Percentiles rank a stretch among this genome's conserved stretches.
These are phyloP conservation scores for Candida ortonii DNA, from an alignment of 805 yeast genomes.

Conservation along the genomic window DNA sequence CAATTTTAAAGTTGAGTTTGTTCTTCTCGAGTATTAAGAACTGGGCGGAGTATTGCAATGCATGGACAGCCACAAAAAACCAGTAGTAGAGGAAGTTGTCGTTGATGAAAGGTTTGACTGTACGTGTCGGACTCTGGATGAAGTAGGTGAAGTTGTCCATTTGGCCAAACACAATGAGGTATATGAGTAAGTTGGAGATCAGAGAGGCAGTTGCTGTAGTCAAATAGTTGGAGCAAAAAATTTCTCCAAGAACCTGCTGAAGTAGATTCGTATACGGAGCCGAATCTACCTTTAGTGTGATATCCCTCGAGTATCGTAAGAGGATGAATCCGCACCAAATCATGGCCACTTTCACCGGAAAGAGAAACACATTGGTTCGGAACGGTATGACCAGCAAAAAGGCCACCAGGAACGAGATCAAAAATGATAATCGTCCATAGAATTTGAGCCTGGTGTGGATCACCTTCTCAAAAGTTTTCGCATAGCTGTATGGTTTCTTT, in stretches of 20 bases:
- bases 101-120: slow-evolving; percentile 40
- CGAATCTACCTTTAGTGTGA: slow-evolving; percentile 26
- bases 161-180: slow-evolving; percentile 22
- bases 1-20: slow-evolving; percentile 46
- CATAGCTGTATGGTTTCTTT: slow-evolving; percentile 23
- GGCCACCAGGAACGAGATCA: slow-evolving; percentile 21
- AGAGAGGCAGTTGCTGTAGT: slow-evolving; percentile 21
- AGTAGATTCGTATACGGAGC: slow-evolving; percentile 22
- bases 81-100: slow-evolving; percentile 48
- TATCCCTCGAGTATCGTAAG: slow-evolving; percentile 29
- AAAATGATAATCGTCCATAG: slow-evolving; percentile 27
- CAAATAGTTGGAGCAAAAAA: slow-evolving; percentile 24
- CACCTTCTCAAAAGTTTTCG: slow-evolving; percentile 24
- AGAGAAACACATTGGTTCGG: slow-evolving; percentile 17
- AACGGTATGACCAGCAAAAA: slow-evolving; percentile 23
- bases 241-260: slow-evolving; percentile 26
- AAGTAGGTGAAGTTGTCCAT: slow-evolving; percentile 24
- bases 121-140: slow-evolving; percentile 35
- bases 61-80: slow-evolving; percentile 41
- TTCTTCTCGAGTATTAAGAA: slow-evolving; percentile 55
- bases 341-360: slow-evolving; percentile 26
- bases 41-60: slow-evolving; percentile 46
- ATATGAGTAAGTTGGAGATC: slow-evolving; percentile 22
- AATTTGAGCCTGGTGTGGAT: slow-evolving; percentile 27
- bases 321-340: slow-evolving; percentile 31